phyloP scores from a whole-genome alignment of 1,139 yeast genomes.

The Pichiaceae sp. region DNA sequence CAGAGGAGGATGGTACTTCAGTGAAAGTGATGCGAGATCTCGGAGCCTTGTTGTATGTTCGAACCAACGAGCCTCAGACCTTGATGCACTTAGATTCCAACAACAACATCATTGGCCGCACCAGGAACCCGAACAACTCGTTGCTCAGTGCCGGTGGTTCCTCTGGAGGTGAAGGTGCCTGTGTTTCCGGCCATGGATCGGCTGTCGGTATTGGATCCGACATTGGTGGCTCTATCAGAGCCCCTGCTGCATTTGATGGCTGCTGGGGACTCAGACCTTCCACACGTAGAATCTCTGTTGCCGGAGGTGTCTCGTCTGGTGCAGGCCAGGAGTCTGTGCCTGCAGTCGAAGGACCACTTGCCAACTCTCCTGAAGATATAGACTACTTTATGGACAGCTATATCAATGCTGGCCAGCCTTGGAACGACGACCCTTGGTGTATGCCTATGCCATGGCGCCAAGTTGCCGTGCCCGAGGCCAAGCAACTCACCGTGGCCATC shows the following conservation, averaged over 20 bases:
- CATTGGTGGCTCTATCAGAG: constrained; percentile 73
- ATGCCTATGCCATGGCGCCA: constrained; percentile 52
- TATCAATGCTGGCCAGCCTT: constrained; percentile 54
- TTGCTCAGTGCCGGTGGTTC: constrained; percentile 59
- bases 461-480: constrained; percentile 35
- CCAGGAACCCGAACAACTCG: constrained; percentile 46
- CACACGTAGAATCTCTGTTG: constrained; percentile 46
- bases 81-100: constrained; percentile 48
- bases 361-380: constrained; percentile 53
- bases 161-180: constrained; percentile 72
- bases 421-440: constrained; percentile 43
- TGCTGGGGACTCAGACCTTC: constrained; percentile 64
- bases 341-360: constrained; percentile 57
- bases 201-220: constrained; percentile 67
- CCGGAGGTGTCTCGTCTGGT: constrained; percentile 46
- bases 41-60: constrained; percentile 57
- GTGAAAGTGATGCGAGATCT: constrained; percentile 44
- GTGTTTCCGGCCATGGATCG: constrained; percentile 58
- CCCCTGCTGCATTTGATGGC: constrained; percentile 69
- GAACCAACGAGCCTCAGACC: constrained; percentile 50
- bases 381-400: constrained; percentile 55
- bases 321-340: constrained; percentile 51
- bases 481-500: constrained; percentile 34
- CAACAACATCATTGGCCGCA: constrained; percentile 41
- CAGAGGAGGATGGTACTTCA: constrained; percentile 43